Evolutionary conservation across 768 basidiomycete species (phyloP), one percentile per base, ranked within the genome.

Genomic region (Chlorophyllum brunneum): DNA sequence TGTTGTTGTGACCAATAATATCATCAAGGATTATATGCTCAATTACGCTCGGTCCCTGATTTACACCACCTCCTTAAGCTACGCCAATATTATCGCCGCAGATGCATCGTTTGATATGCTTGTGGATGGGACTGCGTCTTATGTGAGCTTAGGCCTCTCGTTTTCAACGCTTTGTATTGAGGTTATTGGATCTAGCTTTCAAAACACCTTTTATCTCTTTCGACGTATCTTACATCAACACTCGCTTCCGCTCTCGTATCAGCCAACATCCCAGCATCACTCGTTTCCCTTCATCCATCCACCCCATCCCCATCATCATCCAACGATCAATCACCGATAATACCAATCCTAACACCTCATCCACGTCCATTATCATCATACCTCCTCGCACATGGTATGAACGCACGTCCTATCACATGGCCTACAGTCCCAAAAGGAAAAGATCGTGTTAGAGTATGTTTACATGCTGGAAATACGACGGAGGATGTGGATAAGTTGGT

Each of bases 31-130:
- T 56, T 97, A 93, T 67, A 72, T 98, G 18, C 69, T 97, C 58
- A 98, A 98, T 65, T 98, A 95, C 67, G 93, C 93, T 0, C 79
- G 95, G 23, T 80, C 92, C 2, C 73, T 98, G 44, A 90, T 98
- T 45, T 98, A 93, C 70, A 97, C 93, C 2, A 98, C 95, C 0
- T 81, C 91, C 0, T 76, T 92, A 54, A 83, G 85, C 55, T 81
- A 83, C 58, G 78, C 85, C 10, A 92, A 83, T 61, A 77, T 95
- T 36, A 70, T 92, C 41, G 84, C 89, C 0, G 78, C 85, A 10
- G 80, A 83, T 40, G 86, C 84, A 56, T 85, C 89, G 0, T 87
- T 94, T 63, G 91, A 94, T 61, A 66, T 92, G 65, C 74, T 97
- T 3, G 74, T 79, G 54, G 75, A 86, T 26, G 85, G 85, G 3